Evolutionary conservation across 345 rosid species (phyloP).

Genomic region (Ceriops decandra): DNA sequence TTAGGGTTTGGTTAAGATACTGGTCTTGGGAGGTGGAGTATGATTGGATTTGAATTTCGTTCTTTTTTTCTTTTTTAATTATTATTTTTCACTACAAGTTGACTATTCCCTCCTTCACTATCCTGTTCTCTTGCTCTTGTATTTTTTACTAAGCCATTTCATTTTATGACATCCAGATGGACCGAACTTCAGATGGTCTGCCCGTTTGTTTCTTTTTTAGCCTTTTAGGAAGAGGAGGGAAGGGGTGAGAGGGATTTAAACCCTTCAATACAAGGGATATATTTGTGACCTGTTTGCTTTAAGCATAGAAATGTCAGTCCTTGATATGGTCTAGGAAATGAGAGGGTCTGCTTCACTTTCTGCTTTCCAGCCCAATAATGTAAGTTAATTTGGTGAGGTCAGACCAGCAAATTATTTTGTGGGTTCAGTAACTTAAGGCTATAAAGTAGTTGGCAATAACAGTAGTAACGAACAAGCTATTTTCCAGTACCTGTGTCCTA

Average conservation of each 20-base stretch:
- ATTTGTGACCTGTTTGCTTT: too few species aligned
- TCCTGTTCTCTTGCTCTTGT: not conserved
- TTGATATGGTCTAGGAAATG: too few species aligned
- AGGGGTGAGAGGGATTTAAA: not conserved
- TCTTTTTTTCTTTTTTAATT: too few species aligned
- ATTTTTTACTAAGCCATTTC: not conserved
- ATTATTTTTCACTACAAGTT: not conserved
- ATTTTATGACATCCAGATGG: not conserved
- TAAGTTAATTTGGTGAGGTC: too few species aligned
- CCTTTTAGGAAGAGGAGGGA: not conserved
- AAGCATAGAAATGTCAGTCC: too few species aligned
- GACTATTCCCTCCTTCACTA: not conserved
- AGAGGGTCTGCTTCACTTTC: too few species aligned
- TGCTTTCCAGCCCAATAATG: too few species aligned
- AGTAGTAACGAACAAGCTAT: too few species aligned
- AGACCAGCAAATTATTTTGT: too few species aligned
- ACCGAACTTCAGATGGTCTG: not conserved
- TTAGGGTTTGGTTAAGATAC: conserved; percentile 1
- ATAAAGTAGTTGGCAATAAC: too few species aligned
- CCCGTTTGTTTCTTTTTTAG: not conserved
- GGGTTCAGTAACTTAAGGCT: too few species aligned
- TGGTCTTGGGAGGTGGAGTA: conserved; percentile 6
- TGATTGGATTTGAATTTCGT: not conserved
- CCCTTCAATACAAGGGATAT: not conserved
- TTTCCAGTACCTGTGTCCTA: too few species aligned